Conservation (phyloP, 164 flowering plant species). For the Umbellularia californica region DNA sequence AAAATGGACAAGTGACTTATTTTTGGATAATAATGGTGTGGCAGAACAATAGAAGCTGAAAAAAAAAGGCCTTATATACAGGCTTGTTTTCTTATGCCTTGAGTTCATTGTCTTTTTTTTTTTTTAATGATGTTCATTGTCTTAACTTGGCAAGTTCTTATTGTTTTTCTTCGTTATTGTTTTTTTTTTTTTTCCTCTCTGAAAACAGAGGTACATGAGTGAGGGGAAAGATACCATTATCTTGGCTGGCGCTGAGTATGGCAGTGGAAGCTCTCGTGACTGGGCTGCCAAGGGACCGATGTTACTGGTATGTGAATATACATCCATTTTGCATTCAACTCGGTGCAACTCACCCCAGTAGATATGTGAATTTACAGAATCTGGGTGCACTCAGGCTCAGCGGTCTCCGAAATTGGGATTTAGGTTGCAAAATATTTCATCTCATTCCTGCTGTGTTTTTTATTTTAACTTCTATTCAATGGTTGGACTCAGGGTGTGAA, state of each 20-base stretch:
- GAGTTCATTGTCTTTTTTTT: too few species aligned
- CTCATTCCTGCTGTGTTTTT: not conserved
- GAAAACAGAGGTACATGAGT: conserved; percentile 47
- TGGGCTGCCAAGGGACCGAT: conserved; percentile 91
- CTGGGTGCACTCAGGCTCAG: not conserved
- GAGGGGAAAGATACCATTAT: conserved; percentile 56
- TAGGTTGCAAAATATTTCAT: not conserved
- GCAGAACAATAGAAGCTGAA: conserved; percentile 66
- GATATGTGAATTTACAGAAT: too few species aligned
- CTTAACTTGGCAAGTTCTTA: too few species aligned
- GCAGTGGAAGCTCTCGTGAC: conserved; percentile 79
- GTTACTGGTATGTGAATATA: conserved; percentile 39
- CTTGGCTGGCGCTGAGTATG: conserved; percentile 74
- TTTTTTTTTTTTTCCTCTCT: too few species aligned
- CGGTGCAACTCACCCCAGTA: too few species aligned
- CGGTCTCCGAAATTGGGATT: not conserved
- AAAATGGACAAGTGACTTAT: too few species aligned
- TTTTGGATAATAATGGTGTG: conserved; percentile 54
- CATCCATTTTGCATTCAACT: not conserved
- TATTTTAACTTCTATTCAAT: not conserved
- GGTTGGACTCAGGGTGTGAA: conserved; percentile 57
- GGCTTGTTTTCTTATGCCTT: too few species aligned
- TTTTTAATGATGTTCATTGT: too few species aligned
- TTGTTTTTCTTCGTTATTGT: too few species aligned
- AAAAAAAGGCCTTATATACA: too few species aligned